These are phyloP conservation scores for Starmerella powellii DNA, from an alignment of 805 yeast species.

Conservation along the genomic window DNA sequence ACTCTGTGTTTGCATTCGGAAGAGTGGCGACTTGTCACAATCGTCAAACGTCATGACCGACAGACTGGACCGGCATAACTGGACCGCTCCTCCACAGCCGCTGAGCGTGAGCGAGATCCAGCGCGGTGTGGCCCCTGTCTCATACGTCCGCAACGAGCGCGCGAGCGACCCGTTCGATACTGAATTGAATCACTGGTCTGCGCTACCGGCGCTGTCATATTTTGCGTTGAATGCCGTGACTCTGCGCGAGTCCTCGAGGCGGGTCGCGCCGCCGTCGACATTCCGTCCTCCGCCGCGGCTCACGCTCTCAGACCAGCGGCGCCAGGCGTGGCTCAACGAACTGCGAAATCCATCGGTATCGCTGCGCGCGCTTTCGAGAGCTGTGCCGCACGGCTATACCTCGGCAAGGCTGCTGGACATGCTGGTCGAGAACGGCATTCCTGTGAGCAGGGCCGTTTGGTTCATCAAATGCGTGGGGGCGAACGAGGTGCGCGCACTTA, in stretches of 20 bases:
- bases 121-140: conserved; percentile 58
- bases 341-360: conserved; percentile 59
- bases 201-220: conserved; percentile 39
- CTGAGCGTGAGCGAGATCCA: conserved; percentile 46
- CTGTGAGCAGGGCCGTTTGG: conserved; percentile 80
- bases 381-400: conserved; percentile 83
- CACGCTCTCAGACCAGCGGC: conserved; percentile 74
- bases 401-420: conserved; percentile 60
- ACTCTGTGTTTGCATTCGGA: no score
- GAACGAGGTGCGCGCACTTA: conserved; percentile 54
- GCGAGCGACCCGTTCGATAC: conserved; percentile 38
- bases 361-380: conserved; percentile 53
- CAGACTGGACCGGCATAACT: conserved; percentile 8
- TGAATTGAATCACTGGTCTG: conserved; percentile 30
- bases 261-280: conserved; percentile 38
- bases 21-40: no score
- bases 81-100: conserved; percentile 23
- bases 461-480: conserved; percentile 75
- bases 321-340: conserved; percentile 76
- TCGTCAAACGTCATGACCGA: background rate
- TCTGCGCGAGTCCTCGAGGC: conserved; percentile 37
- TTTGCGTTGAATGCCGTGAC: conserved; percentile 39
- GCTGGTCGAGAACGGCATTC: conserved; percentile 53
- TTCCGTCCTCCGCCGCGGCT: conserved; percentile 81
- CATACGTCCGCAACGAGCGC: conserved; percentile 52